Conservation (phyloP, 805 yeast genomes). For the Wickerhamomyces tratensis region DNA sequence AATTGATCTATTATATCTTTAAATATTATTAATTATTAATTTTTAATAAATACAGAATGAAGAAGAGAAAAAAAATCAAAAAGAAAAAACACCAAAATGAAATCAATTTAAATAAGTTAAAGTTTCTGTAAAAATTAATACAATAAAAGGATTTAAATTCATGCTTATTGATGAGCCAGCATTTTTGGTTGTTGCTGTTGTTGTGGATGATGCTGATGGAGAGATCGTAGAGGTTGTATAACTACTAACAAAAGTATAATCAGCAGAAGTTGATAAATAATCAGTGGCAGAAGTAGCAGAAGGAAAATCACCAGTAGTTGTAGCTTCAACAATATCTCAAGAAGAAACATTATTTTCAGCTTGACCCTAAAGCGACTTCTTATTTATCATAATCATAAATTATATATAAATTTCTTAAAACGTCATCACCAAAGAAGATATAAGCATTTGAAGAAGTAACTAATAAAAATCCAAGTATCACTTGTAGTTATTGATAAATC, state of each 20-base stretch:
- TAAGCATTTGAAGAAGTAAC: not conserved
- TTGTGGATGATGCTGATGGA: not conserved
- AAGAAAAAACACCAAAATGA: too few relatives aligned
- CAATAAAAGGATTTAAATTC: too few relatives aligned
- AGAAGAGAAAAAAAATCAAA: too few relatives aligned
- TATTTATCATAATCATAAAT: slow-evolving; percentile 53
- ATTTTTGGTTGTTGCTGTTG: too few relatives aligned
- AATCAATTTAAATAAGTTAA: too few relatives aligned
- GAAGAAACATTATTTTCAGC: slow-evolving; percentile 10
- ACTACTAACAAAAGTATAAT: not conserved
- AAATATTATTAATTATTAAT: too few relatives aligned
- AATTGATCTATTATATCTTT: too few relatives aligned
- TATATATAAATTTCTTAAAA: slow-evolving; percentile 49
- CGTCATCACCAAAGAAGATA: slow-evolving; percentile 48
- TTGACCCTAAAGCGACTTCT: slow-evolving; percentile 43
- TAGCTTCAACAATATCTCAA: not conserved
- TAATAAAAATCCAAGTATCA: too few relatives aligned
- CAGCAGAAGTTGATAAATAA: not conserved
- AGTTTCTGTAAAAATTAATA: too few relatives aligned
- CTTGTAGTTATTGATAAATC: not conserved
- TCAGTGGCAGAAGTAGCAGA: not conserved
- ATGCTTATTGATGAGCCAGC: too few relatives aligned
- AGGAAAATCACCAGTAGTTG: not conserved
- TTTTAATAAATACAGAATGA: too few relatives aligned
- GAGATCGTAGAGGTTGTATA: not conserved